A percentile compares a stretch with the other conserved stretches of the same genome.
These are phyloP conservation scores for Rhynchospora tenuis DNA, from an alignment of 176 grass and related monocot species.

Conservation along the genomic window DNA sequence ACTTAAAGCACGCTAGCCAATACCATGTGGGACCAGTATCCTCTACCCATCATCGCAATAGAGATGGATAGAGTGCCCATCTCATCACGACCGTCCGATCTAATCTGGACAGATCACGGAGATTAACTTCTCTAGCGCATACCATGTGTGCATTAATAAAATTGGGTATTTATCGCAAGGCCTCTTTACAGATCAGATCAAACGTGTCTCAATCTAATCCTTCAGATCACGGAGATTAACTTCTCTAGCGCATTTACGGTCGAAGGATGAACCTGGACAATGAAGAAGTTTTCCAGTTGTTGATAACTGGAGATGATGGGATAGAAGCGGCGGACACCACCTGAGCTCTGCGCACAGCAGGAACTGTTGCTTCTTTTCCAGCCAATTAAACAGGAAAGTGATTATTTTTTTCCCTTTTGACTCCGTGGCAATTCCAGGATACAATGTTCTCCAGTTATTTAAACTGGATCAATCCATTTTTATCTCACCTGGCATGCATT, in stretches of 20 bases:
- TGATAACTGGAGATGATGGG: neutral
- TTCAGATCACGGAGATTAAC: too few relatives aligned
- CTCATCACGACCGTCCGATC: too few relatives aligned
- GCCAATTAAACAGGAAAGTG: slow-evolving; percentile 6
- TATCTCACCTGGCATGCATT: neutral
- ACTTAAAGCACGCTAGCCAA: neutral
- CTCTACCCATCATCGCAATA: too few relatives aligned
- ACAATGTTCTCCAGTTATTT: neutral
- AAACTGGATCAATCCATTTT: neutral
- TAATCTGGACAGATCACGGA: too few relatives aligned
- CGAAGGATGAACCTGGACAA: too few relatives aligned
- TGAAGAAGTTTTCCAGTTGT: neutral
- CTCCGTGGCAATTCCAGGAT: neutral
- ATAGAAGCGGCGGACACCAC: neutral
- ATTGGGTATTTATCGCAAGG: too few relatives aligned
- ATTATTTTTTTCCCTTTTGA: neutral
- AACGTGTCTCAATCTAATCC: neutral
- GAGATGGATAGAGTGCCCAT: too few relatives aligned
- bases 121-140: too few relatives aligned
- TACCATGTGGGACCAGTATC: too few relatives aligned
- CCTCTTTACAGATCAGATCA: neutral
- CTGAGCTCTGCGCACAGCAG: slow-evolving; percentile 9
- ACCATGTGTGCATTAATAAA: neutral
- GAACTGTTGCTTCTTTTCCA: slow-evolving; percentile 10
- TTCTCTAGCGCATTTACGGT: too few relatives aligned